phyloP scores from a whole-genome alignment of 148 eudicot species.

The Gaultheria prostrata region DNA sequence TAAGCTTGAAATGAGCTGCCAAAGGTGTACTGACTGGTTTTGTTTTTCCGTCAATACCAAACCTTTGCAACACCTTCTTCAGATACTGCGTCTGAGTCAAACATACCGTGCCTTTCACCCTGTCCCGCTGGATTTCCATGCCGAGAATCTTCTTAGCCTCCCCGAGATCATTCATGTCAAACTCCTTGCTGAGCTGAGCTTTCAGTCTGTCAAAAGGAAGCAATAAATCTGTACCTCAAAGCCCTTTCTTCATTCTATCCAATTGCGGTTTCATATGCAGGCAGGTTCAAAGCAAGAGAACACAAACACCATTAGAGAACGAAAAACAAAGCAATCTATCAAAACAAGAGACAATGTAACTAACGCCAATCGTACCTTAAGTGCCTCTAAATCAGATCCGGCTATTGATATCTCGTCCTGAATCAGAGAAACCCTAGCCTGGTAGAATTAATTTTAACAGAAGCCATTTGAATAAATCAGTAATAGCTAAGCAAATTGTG shows the following conservation, averaged over 20 bases:
- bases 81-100: no score
- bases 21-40: no score
- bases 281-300: slow-evolving; percentile 19
- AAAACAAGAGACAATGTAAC: neutral
- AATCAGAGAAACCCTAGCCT: slow-evolving; percentile 54
- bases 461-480: neutral
- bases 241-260: slow-evolving; percentile 54
- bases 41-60: no score
- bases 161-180: no score
- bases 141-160: no score
- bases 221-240: slow-evolving; percentile 35
- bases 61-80: no score
- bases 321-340: neutral
- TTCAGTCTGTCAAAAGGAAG: no score
- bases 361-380: slow-evolving; percentile 43
- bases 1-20: no score
- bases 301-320: neutral
- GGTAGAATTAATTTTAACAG: slow-evolving; percentile 16
- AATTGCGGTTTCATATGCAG: slow-evolving; percentile 16
- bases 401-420: slow-evolving; percentile 59
- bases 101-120: no score
- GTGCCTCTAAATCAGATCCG: slow-evolving; percentile 55
- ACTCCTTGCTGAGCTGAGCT: no score
- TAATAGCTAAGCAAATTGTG: neutral
- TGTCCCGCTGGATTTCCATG: no score